Base-by-base conservation (phyloP, 805 yeast genomes). In the Phaffomyces opuntiae region DNA sequence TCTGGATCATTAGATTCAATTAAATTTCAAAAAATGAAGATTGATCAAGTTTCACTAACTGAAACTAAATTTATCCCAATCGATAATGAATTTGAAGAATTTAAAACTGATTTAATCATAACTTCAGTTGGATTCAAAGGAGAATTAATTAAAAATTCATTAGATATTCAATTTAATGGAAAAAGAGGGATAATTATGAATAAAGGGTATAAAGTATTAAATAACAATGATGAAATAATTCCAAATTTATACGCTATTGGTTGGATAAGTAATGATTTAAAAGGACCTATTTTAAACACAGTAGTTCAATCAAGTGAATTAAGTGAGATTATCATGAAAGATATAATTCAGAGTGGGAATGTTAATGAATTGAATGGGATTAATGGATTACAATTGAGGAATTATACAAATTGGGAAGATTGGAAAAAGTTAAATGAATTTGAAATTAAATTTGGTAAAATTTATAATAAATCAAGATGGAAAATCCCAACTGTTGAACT, bases 261-360 rank as follows among this genome's bases (percentile, higher is more conserved):
- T 0, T 93, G 99, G 99, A 81, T 89, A 40, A 79, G 84, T 46
- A 80, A 77, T 43, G 95, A 96, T 1, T 85, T 96, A 8, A 75
- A 75, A 27, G 99, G 99, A 1, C 95, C 88, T 4, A 93, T 93
- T 52, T 95, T 95, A 16, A 74, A 87, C 13, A 88, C 98, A 0
- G 86, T 91, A 83, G 75, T 83, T 74, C 89, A 85, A 48, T 78
- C 96, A 1, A 82, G 82, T 51, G 75, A 78, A 9, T 81, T 91
- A 0, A 91, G 88, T 0, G 87, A 80, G 26, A 66, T 72, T 12
- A 70, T 93, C 0, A 56, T 80, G 16, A 67, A 72, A 34, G 96
- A 88, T 54, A 64, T 74, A 24, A 48, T 64, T n/a, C 5, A 5
- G 7, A 21, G 24, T 21, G 24, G 7, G 24, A 21, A 21, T 21